Evolutionary conservation across 345 rosid genomes (phyloP), one percentile per base, ranked within the genome.

Genomic region (Sisymbrium irio): DNA sequence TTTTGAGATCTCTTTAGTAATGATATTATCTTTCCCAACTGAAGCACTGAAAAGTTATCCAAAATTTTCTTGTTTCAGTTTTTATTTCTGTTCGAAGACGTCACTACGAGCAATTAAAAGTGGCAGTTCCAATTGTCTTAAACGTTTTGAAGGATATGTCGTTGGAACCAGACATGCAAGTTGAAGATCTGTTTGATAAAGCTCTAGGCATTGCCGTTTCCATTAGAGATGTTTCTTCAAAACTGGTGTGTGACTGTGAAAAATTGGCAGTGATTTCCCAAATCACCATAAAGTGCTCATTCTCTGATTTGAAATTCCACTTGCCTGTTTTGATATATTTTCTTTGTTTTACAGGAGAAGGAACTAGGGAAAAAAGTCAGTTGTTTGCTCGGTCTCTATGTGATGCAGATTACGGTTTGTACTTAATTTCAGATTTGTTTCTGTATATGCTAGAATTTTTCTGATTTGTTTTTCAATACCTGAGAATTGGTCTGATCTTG

Each of bases 91-190:
- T 85, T 72, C 77, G 65, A 78, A 90, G 91, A 85, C 94, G 85
- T 51, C 97, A 90, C 57, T 86, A 84, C 71, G 85, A 92, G 82
- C 98, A 92, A 76, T 71, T 85, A 44, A 92, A 84, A 78, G 92
- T 78, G 36, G 91, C 88, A 49, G 66, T 88, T 71, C 95, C 90
- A 36, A 73, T 89, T 51, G 74, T 88, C 70, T 56, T 94, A 42
- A 82, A 80, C 58, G 89, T 84, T 53, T 72, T 89, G 67, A 82
- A 83, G 81, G 82, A 44, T 22, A 76, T 83, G 42, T 79, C 81
- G 13, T 76, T 73, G 44, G 86, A 85, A 75, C 40, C 81, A 22
- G 68, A 76, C 65, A 32, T 69, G 27, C 84, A 85, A 51, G 61
- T 70, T 44, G 81, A 83, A 72, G 67, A 19, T 79, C 65, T 95